Evolutionary conservation across 768 basidiomycete genomes (phyloP).

Genomic region (Russula abietina): DNA sequence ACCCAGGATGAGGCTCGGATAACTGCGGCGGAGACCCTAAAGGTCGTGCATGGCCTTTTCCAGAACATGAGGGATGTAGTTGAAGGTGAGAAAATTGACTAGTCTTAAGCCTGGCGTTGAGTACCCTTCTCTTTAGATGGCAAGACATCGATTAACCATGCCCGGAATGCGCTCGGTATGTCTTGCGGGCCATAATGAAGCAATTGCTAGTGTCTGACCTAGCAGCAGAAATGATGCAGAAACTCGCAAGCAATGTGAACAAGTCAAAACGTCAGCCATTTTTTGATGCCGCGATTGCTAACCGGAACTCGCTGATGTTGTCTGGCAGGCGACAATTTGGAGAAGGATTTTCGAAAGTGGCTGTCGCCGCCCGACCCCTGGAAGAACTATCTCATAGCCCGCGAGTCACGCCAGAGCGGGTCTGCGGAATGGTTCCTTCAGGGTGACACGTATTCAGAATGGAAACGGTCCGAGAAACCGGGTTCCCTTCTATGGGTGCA

Average conservation of each 20-base stretch:
- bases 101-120: background rate
- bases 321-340: background rate
- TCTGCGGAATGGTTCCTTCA: background rate
- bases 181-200: background rate
- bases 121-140: background rate
- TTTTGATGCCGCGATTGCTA: background rate
- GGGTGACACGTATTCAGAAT: background rate
- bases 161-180: background rate
- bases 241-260: background rate
- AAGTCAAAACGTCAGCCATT: background rate
- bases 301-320: background rate
- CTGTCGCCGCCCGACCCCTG: background rate
- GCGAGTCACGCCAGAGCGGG: background rate
- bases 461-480: background rate
- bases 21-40: background rate
- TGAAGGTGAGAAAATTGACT: background rate
- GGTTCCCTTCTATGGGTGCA: background rate
- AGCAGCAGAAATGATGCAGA: background rate
- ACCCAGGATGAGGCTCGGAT: background rate
- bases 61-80: background rate
- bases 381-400: background rate
- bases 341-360: background rate
- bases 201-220: background rate
- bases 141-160: background rate
- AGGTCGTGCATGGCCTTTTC: background rate